A percentile compares a stretch with the other conserved stretches of the same genome.
Conservation (phyloP, 2,329 filamentous ascomycete genomes). For the Alternaria atra region DNA sequence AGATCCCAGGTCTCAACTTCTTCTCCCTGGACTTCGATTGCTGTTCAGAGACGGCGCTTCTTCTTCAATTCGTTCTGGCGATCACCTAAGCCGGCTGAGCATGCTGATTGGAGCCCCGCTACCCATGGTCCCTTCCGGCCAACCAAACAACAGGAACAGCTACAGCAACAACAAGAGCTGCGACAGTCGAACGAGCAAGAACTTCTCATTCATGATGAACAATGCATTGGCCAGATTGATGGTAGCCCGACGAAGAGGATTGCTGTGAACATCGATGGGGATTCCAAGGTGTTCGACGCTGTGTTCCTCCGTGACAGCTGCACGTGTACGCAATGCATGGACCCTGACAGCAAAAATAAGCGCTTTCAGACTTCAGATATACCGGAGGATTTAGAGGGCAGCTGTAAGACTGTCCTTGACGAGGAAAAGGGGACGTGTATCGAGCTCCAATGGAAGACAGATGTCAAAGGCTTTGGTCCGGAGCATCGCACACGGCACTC, state of each 20-base stretch:
- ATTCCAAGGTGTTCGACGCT: conserved; percentile 42
- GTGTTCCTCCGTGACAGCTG: conserved; percentile 66
- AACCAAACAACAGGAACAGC: conserved; percentile 26
- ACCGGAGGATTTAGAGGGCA: conserved; percentile 53
- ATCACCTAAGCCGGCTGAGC: conserved; percentile 25
- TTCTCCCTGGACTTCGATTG: conserved; percentile 1
- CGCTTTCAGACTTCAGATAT: conserved; percentile 72
- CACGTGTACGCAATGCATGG: conserved; percentile 64
- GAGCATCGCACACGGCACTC: conserved; percentile 55
- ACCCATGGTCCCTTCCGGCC: conserved; percentile 29
- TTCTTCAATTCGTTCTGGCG: conserved; percentile 32
- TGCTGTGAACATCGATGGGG: conserved; percentile 45
- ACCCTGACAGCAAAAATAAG: conserved; percentile 69
- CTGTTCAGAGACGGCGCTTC: conserved; percentile 18
- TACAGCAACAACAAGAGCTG: conserved; percentile 27
- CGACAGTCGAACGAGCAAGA: conserved; percentile 23
- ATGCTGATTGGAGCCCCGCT: conserved; percentile 32
- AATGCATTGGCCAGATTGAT: conserved; percentile 29
- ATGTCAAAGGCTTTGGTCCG: conserved; percentile 57
- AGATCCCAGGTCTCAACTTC: background rate
- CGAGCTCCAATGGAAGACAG: conserved; percentile 69
- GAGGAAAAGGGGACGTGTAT: conserved; percentile 57
- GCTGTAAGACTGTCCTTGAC: conserved; percentile 45
- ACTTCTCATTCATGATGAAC: conserved; percentile 7
- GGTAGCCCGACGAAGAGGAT: conserved; percentile 40